Percentiles rank a stretch among this genome's conserved stretches.
Evolutionary conservation across 306 rosid genomes (phyloP).

Genomic region (Corylus heterophylla): DNA sequence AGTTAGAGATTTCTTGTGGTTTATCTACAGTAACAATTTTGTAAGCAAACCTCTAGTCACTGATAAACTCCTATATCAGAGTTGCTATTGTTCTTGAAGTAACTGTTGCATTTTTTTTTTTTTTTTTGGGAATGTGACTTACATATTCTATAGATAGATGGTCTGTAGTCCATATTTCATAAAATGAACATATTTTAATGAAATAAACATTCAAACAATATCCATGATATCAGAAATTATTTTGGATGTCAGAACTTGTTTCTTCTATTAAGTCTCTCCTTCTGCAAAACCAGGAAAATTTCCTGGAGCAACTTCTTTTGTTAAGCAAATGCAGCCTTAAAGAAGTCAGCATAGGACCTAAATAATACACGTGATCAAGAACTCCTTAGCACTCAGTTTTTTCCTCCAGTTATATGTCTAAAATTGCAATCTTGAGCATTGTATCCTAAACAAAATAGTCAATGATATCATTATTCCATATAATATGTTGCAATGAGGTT

Average conservation of each 20-base stretch:
- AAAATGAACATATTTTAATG: background rate
- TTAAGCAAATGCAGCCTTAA: background rate
- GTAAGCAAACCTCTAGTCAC: background rate
- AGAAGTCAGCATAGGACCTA: background rate
- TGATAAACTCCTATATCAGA: background rate
- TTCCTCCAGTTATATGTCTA: background rate
- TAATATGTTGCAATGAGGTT: slow-evolving; percentile 5
- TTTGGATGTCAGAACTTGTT: background rate
- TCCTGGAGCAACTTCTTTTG: background rate
- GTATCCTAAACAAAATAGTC: slow-evolving; percentile 7
- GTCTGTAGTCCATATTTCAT: background rate
- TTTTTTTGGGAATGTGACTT: background rate
- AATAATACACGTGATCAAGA: background rate
- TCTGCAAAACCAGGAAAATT: background rate
- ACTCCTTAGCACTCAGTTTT: background rate
- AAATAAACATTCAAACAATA: background rate
- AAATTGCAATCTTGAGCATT: background rate
- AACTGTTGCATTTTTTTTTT: background rate
- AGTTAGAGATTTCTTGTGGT: too few relatives aligned
- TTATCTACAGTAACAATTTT: background rate
- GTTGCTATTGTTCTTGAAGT: background rate
- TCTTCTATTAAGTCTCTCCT: background rate
- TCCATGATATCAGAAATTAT: background rate
- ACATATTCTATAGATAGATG: background rate
- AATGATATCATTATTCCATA: slow-evolving; percentile 8